Percentiles rank a stretch among this genome's conserved stretches.
Evolutionary conservation across 2,329 filamentous ascomycete species (phyloP).

Genomic region (Xylariales sp.): DNA sequence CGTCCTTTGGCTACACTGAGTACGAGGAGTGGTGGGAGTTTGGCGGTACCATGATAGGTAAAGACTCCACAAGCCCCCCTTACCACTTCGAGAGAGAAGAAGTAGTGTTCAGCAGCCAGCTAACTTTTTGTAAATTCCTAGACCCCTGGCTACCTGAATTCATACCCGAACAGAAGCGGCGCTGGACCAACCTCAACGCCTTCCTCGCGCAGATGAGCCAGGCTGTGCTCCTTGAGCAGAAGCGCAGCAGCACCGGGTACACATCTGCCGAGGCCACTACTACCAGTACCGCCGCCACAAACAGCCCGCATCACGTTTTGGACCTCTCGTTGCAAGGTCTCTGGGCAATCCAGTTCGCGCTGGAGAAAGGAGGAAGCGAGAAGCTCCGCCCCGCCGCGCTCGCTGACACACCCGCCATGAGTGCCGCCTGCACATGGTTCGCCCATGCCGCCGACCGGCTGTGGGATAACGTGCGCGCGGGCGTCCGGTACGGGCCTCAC

Average conservation of each 20-base stretch:
- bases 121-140: no score
- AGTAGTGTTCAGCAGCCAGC: no score
- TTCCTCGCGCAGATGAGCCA: constrained; percentile 1
- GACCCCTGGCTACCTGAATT: not conserved
- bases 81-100: no score
- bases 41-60: not conserved
- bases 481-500: not conserved
- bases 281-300: no score
- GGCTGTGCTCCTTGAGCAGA: not conserved
- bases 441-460: not conserved
- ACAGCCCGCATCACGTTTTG: not conserved
- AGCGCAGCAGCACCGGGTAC: no score
- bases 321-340: not conserved
- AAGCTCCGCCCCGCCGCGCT: not conserved
- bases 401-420: not conserved
- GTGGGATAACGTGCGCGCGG: not conserved
- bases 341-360: not conserved
- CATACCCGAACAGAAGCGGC: not conserved
- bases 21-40: not conserved
- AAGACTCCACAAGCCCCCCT: no score
- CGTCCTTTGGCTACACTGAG: constrained; percentile 3
- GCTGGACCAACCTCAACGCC: constrained; percentile 1
- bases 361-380: constrained; percentile 1
- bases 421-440: constrained; percentile 3
- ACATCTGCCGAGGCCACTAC: no score